phyloP scores from a whole-genome alignment of 352 stramenopile species.

The Globisporangium acanthophoron region DNA sequence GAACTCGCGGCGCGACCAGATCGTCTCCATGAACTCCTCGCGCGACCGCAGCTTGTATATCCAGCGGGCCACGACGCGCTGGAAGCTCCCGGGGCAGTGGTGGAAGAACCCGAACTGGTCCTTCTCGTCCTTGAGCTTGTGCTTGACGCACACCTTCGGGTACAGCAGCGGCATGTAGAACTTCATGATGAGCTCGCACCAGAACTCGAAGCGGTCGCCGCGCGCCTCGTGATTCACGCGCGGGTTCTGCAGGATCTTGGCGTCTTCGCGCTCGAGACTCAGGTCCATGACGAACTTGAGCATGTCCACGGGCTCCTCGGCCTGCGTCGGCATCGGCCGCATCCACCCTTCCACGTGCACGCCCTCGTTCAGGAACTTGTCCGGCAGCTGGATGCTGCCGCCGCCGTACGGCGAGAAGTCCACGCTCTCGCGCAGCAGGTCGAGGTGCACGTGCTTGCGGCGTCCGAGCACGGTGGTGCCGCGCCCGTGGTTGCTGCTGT shows the following conservation, averaged over 20 bases:
- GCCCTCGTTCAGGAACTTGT: conserved; percentile 80
- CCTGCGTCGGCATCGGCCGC: conserved; percentile 66
- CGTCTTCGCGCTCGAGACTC: conserved; percentile 72
- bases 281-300: conserved; percentile 88
- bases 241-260: conserved; percentile 28
- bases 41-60: conserved; percentile 83
- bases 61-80: conserved; percentile 81
- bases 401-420: conserved; percentile 85
- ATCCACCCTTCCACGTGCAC: conserved; percentile 86
- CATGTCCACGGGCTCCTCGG: conserved; percentile 86
- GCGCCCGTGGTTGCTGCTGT: conserved; percentile 13
- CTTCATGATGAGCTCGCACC: conserved; percentile 84
- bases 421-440: conserved; percentile 75
- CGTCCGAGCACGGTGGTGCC: conserved; percentile 32
- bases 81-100: conserved; percentile 82
- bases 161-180: conserved; percentile 89
- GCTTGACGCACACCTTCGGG: conserved; percentile 80
- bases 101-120: conserved; percentile 84
- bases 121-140: conserved; percentile 79
- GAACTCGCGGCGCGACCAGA: conserved; percentile 77
- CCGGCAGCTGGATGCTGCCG: conserved; percentile 69
- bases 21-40: conserved; percentile 75
- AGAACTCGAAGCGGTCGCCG: conserved; percentile 82
- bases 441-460: conserved; percentile 68
- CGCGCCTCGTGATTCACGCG: conserved; percentile 42